phyloP scores from a whole-genome alignment of 306 rosid genomes.

The Alnus rubra region DNA sequence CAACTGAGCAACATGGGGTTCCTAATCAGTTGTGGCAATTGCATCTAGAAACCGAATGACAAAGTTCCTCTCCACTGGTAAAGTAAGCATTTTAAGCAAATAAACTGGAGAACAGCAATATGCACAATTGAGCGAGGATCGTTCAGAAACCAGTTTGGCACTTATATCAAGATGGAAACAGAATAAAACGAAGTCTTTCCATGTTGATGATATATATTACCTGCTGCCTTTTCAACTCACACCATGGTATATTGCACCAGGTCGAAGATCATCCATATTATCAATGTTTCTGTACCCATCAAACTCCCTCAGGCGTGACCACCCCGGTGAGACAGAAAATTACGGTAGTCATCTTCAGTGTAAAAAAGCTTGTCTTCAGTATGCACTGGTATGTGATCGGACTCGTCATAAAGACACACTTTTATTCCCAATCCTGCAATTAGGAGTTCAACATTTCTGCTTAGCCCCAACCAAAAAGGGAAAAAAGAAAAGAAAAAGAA shows the following conservation, averaged over 20 bases:
- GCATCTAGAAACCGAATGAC: conserved; percentile 20
- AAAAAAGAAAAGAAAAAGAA: neutral
- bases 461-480: neutral
- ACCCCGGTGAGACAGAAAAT: conserved; percentile 75
- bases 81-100: neutral
- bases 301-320: conserved; percentile 79
- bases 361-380: conserved; percentile 83
- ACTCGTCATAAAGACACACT: conserved; percentile 75
- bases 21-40: conserved; percentile 12
- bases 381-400: conserved; percentile 77
- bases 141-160: conserved; percentile 22
- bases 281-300: conserved; percentile 80
- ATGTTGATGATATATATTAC: neutral
- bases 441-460: conserved; percentile 30
- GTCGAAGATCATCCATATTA: conserved; percentile 89
- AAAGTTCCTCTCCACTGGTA: neutral
- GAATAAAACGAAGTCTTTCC: neutral
- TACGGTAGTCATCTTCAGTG: conserved; percentile 86
- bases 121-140: conserved; percentile 19
- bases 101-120: conserved; percentile 20
- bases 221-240: conserved; percentile 46
- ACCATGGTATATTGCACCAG: conserved; percentile 86
- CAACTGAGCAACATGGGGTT: conserved; percentile 20
- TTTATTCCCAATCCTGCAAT: conserved; percentile 82
- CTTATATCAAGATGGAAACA: conserved; percentile 22